A percentile compares a stretch with the other conserved stretches of the same genome.
These are phyloP conservation scores for Mucor racemosus DNA, from an alignment of 371 early-diverging fungal species.

Conservation along the genomic window DNA sequence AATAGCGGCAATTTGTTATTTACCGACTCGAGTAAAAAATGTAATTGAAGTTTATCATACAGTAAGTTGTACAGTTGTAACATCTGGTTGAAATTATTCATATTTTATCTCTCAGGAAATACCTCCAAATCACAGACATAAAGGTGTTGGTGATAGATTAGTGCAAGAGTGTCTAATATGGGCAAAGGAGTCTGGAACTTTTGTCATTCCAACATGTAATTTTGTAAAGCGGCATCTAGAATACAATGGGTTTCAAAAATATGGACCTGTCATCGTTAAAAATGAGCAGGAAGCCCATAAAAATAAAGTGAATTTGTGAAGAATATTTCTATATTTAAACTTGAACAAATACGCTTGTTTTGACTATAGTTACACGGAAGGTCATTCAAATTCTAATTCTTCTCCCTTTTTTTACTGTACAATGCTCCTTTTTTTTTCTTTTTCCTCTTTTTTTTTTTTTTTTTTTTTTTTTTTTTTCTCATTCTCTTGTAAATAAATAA, in stretches of 20 bases:
- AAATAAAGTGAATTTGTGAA: not conserved
- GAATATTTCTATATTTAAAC: constrained; percentile 2
- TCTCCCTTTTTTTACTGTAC: not conserved
- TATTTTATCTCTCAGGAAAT: constrained; percentile 19
- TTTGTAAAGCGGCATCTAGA: constrained; percentile 29
- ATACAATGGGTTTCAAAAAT: constrained; percentile 14
- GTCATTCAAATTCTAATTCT: not conserved
- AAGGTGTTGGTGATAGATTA: constrained; percentile 20
- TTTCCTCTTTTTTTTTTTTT: not conserved
- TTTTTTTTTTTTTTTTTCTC: not conserved
- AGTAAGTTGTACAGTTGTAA: constrained; percentile 3
- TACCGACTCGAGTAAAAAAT: constrained; percentile 21
- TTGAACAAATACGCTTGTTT: too few species aligned
- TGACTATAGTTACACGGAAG: not conserved
- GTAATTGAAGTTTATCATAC: constrained; percentile 28
- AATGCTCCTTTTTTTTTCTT: constrained; percentile 2
- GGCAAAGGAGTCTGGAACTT: constrained; percentile 30
- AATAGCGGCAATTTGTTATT: constrained; percentile 31
- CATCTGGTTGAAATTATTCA: not conserved
- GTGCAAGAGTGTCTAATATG: constrained; percentile 17
- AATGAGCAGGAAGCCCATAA: constrained; percentile 13
- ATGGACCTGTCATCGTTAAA: constrained; percentile 11
- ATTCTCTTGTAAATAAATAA: not conserved
- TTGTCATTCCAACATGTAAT: constrained; percentile 26
- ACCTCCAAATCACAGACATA: constrained; percentile 20